phyloP scores from a whole-genome alignment of 1,139 yeast species.

The Geotrichum histeridarum region DNA sequence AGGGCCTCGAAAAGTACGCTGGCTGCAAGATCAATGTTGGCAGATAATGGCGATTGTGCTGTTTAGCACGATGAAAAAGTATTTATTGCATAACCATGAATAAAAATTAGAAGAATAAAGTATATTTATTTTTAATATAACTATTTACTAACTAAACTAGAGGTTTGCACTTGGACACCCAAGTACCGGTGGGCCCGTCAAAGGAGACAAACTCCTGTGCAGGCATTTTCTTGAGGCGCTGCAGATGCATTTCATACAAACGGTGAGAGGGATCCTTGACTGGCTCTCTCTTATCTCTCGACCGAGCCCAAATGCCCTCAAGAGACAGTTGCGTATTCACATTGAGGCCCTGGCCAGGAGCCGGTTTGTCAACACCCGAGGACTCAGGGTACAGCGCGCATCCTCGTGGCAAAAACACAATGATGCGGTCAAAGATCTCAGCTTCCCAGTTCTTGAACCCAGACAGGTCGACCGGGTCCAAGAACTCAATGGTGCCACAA shows the following conservation, averaged over 20 bases:
- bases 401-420: constrained; percentile 55
- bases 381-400: constrained; percentile 70
- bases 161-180: constrained; percentile 62
- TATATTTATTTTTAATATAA: not conserved
- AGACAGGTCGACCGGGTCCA: constrained; percentile 78
- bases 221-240: constrained; percentile 56
- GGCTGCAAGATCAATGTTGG: constrained; percentile 85
- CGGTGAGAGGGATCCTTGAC: constrained; percentile 76
- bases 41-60: constrained; percentile 40
- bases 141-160: not conserved
- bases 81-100: not conserved
- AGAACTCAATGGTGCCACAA: constrained; percentile 70
- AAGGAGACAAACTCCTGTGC: constrained; percentile 66
- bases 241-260: constrained; percentile 62
- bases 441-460: constrained; percentile 46
- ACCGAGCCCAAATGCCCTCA: constrained; percentile 71
- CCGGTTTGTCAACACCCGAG: constrained; percentile 47
- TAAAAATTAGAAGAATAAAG: not conserved
- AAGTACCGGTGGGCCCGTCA: constrained; percentile 74
- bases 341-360: constrained; percentile 75
- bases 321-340: constrained; percentile 67
- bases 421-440: constrained; percentile 59
- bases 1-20: constrained; percentile 77
- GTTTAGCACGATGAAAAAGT: not conserved
- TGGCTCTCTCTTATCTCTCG: constrained; percentile 67